Conservation (phyloP, 306 rosid genomes). For the Dalbergia cochinchinensis region DNA sequence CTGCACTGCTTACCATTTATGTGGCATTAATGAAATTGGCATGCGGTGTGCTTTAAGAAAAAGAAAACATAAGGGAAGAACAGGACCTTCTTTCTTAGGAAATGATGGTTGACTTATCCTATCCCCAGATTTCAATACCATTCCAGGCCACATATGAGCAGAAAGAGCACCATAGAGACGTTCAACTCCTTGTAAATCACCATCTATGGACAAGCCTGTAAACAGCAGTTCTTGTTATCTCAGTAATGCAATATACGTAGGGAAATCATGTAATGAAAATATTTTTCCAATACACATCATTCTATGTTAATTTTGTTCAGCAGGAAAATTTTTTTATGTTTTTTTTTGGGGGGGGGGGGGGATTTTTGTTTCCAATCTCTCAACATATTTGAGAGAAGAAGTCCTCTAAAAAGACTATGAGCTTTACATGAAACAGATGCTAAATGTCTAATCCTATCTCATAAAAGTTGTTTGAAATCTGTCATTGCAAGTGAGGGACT, state of each 20-base stretch:
- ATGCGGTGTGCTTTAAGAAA: background rate
- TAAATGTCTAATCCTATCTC: too few relatives aligned
- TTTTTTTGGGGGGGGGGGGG: too few relatives aligned
- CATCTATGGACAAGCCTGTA: slow-evolving; percentile 74
- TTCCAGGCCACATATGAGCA: slow-evolving; percentile 88
- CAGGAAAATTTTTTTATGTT: background rate
- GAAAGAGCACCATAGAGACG: slow-evolving; percentile 76
- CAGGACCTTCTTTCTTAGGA: slow-evolving; percentile 67
- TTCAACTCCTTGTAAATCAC: slow-evolving; percentile 81
- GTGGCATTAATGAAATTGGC: background rate
- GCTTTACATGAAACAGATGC: too few relatives aligned
- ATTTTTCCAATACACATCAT: too few relatives aligned
- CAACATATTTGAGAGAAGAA: too few relatives aligned
- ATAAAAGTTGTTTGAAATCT: too few relatives aligned
- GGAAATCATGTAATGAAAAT: too few relatives aligned
- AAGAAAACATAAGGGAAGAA: slow-evolving; percentile 9
- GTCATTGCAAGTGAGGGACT: too few relatives aligned
- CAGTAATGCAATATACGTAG: background rate
- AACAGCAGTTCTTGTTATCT: slow-evolving; percentile 23
- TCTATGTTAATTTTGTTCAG: background rate
- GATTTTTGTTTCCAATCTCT: too few relatives aligned
- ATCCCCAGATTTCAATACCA: slow-evolving; percentile 74
- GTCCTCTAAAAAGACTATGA: too few relatives aligned
- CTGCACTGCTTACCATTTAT: background rate
- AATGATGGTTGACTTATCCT: slow-evolving; percentile 58